Conservation (phyloP, 2,329 filamentous ascomycete genomes). For the Exophiala lecanii-corni region DNA sequence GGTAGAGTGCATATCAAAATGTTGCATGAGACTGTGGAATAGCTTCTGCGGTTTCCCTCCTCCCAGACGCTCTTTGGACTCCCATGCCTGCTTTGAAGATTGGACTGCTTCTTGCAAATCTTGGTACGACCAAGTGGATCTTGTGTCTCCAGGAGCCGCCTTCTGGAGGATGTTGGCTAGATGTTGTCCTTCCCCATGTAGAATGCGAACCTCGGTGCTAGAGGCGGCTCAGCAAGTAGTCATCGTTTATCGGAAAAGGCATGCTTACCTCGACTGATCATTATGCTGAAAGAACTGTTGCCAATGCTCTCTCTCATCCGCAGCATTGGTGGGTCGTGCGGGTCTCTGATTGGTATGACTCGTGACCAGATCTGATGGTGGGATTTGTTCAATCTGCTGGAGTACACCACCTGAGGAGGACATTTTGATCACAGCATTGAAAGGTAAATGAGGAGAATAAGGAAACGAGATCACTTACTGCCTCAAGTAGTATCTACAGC, state of each 20-base stretch:
- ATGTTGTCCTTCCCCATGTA: neutral
- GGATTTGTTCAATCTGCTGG: neutral
- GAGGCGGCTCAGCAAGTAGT: neutral
- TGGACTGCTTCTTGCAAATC: neutral
- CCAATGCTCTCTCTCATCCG: neutral
- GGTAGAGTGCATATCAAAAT: neutral
- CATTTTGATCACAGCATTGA: too few species aligned
- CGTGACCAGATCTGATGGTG: neutral
- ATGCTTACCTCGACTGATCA: neutral
- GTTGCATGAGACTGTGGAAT: neutral
- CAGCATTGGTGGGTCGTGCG: neutral
- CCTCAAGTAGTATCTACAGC: too few species aligned
- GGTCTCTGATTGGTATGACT: neutral
- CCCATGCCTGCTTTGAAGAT: neutral
- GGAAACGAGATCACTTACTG: too few species aligned
- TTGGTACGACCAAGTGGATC: neutral
- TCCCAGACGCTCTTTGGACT: neutral
- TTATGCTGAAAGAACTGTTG: neutral
- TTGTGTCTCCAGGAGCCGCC: neutral
- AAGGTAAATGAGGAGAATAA: too few species aligned
- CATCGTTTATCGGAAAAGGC: neutral
- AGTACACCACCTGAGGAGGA: neutral
- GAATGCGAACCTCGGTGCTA: neutral
- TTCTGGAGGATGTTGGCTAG: neutral
- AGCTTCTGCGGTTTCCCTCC: neutral